phyloP scores from a whole-genome alignment of 192 early-diverging fungal species.

The Podila epigama region DNA sequence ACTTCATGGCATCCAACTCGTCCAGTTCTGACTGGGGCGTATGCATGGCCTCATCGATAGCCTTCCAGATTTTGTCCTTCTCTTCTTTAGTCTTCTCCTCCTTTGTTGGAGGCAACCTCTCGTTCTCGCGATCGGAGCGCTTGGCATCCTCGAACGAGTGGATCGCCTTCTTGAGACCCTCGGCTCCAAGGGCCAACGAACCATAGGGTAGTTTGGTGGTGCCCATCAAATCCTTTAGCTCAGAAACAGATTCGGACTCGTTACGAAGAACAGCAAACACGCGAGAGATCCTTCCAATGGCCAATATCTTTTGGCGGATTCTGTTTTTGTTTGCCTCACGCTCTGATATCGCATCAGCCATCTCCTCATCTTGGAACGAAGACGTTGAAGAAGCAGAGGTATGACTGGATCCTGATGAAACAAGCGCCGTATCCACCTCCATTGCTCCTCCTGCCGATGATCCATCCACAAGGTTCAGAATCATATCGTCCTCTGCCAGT shows the following conservation, averaged over 20 bases:
- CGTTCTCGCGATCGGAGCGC: slow-evolving; percentile 90
- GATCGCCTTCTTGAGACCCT: slow-evolving; percentile 93
- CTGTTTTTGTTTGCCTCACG: slow-evolving; percentile 18
- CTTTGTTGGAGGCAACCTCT: slow-evolving; percentile 84
- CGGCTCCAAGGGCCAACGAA: slow-evolving; percentile 86
- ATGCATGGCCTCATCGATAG: slow-evolving; percentile 30
- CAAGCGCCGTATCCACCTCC: slow-evolving; percentile 29
- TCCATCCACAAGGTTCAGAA: slow-evolving; percentile 26
- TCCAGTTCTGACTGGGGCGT: slow-evolving; percentile 46
- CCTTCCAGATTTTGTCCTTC: slow-evolving; percentile 41
- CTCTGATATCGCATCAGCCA: slow-evolving; percentile 24
- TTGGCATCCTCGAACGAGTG: slow-evolving; percentile 93
- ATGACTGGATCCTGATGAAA: slow-evolving; percentile 12
- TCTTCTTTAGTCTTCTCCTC: slow-evolving; percentile 54
- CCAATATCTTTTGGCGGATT: slow-evolving; percentile 79
- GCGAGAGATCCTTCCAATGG: slow-evolving; percentile 89
- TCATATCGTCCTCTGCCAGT: slow-evolving; percentile 69
- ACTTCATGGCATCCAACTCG: slow-evolving; percentile 42
- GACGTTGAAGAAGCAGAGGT: slow-evolving; percentile 2
- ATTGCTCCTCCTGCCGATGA: slow-evolving; percentile 1
- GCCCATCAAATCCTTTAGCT: slow-evolving; percentile 90
- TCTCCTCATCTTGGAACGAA: slow-evolving; percentile 10
- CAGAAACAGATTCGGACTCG: slow-evolving; percentile 91
- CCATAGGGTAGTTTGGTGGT: slow-evolving; percentile 87
- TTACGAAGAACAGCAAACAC: slow-evolving; percentile 91